A percentile compares a stretch with the other conserved stretches of the same genome.
Evolutionary conservation across 164 flowering plant genomes (phyloP).

Genomic region (Stephania yunnanensis): DNA sequence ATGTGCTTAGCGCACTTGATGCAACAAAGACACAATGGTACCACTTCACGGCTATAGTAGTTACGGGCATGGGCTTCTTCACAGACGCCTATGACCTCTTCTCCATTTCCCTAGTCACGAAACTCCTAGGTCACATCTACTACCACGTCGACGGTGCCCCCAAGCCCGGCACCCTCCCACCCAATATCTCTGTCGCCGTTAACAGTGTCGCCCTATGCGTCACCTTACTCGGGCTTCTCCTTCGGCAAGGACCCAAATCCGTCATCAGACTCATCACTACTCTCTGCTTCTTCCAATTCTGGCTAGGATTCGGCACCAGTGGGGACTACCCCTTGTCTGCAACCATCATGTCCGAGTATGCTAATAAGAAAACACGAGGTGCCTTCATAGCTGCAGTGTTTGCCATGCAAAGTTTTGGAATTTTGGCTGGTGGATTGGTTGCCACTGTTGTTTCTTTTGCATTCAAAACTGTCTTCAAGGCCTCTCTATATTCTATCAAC

Average conservation of each 20-base stretch:
- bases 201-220: constrained; percentile 12
- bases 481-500: too few relatives aligned
- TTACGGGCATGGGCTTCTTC: too few relatives aligned
- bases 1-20: too few relatives aligned
- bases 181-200: constrained; percentile 7
- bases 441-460: constrained; percentile 5
- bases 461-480: not conserved
- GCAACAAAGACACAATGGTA: too few relatives aligned
- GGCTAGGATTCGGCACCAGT: constrained; percentile 16
- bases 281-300: constrained; percentile 14
- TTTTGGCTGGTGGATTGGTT: constrained; percentile 11
- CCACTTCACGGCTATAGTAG: too few relatives aligned
- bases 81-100: too few relatives aligned
- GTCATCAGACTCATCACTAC: constrained; percentile 7
- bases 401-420: constrained; percentile 18
- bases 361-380: too few relatives aligned
- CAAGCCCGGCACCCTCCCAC: constrained; percentile 9
- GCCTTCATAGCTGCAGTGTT: constrained; percentile 17
- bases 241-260: not conserved
- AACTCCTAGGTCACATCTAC: too few relatives aligned
- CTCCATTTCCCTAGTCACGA: too few relatives aligned
- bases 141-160: too few relatives aligned
- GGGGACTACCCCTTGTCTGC: constrained; percentile 18
- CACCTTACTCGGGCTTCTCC: constrained; percentile 13
- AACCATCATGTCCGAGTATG: constrained; percentile 17